Evolutionary conservation across 1,139 yeast species (phyloP), one percentile per base, ranked within the genome.

Genomic region (Meyerozyma smithsonii): DNA sequence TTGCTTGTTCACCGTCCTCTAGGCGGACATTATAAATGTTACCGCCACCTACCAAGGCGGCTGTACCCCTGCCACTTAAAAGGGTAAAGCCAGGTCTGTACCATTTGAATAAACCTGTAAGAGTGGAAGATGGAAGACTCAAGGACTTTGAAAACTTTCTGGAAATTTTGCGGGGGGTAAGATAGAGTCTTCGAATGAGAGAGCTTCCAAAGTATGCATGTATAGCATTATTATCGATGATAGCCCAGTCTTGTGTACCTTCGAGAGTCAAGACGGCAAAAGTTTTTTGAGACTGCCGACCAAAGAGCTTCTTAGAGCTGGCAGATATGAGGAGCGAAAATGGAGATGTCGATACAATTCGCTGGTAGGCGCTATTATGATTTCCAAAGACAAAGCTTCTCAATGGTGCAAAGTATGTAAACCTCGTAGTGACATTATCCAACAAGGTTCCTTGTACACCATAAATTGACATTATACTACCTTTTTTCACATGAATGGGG

Each of bases 211-310:
- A 58, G 46, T 69, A 77, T 1, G 69, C 74, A 38, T 76, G 77
- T 20, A 81, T 54, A 0, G 79, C 68, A 10, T 62, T 53, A 3
- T 64, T 59, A 35, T 72, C 63, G 36, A 81, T 61, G 4, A 81
- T 44, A 1, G 83, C 83, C 84, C 85, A 81, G 49, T 81, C 87
- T 19, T 59, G 59, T 1, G 73, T 59, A 1, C 87, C 87, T 46
- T 81, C 84, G 41, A 81, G 54, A 5, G 62, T 48, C 28, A 81
- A 46, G 33, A 62, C 63, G 10, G 67, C 68, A 49, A 75, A 71
- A 12, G 77, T 61, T 38, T 58, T 68, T 38, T 5, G 55, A 39
- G 14, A 42, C 52, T 21, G 58, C 45, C 28, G 66, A 46, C 21
- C 21, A 5, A 25, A 39, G 30, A 15, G 16, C 11, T 39, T 28